Evolutionary conservation across 2,329 filamentous ascomycete genomes (phyloP), one percentile per base, ranked within the genome.

Genomic region (Colletotrichum karsti): DNA sequence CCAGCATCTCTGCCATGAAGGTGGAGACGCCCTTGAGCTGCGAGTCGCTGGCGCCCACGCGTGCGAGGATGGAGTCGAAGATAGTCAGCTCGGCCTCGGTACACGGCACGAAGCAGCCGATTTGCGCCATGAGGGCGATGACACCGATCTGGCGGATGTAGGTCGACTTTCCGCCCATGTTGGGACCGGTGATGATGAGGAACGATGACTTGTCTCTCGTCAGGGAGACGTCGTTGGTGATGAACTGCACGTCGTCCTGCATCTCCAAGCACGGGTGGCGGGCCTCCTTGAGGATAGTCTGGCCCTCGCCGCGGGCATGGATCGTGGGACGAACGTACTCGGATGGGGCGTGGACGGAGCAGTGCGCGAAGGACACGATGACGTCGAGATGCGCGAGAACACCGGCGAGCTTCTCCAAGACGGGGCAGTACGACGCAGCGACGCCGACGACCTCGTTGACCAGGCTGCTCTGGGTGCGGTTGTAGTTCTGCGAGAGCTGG

Each of bases 1-100:
- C 96, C 22, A 99, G 88, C 96, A 99, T 99, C 82, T 99, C 96
- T 2, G 96, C 96, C 97, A 99, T 99, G 80, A 99, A 99, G 0
- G 96, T 99, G 4, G 94, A 97, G 2, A 99, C 96, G 37, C 96
- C 96, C 81, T 98, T 98, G 70, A 99, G 91, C 79, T 98, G 96
- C 7, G 93, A 97, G 81, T 99, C 97, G 73, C 93, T 96, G 7
- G 96, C 97, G 44, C 97, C 96, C 0, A 99, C 96, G 73, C 96
- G 92, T 0, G 97, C 96, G 41, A 99, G 91, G 69, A 99, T 97
- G 70, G 94, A 96, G 82, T 99, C 96, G 78, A 98, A 99, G 66
- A 99, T 94, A 15, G 93, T 97, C 48, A 99, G 83, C 79, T 98
- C 95, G 13, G 97, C 96, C 77, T 94, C 91, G 3, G 91, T 84